phyloP scores from a whole-genome alignment of 495 filamentous ascomycete species.

The Diplogelasinospora grovesii region DNA sequence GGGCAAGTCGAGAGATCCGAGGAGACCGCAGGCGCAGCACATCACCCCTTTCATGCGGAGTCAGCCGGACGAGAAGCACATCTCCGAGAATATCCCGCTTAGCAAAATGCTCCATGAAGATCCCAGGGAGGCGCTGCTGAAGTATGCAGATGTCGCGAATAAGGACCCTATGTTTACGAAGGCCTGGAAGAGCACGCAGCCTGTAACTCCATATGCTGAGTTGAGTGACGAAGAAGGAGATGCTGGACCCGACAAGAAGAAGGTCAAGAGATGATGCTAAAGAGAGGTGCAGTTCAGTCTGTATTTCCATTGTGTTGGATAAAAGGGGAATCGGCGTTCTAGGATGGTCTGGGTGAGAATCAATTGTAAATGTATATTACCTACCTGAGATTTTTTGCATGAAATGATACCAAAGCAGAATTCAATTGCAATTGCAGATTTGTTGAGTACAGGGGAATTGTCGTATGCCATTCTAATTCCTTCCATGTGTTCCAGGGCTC shows the following conservation, averaged over 20 bases:
- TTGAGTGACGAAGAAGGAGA: constrained; percentile 85
- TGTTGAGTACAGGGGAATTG: too few relatives aligned
- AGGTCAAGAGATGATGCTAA: constrained; percentile 37
- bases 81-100: constrained; percentile 78
- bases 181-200: constrained; percentile 89
- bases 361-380: too few relatives aligned
- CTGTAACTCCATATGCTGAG: constrained; percentile 85
- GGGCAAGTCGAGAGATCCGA: constrained; percentile 71
- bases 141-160: constrained; percentile 90
- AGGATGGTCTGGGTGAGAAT: too few relatives aligned
- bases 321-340: too few relatives aligned
- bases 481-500: too few relatives aligned
- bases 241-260: constrained; percentile 62
- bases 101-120: constrained; percentile 97
- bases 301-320: too few relatives aligned
- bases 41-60: constrained; percentile 87
- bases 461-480: too few relatives aligned
- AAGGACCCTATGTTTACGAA: constrained; percentile 91
- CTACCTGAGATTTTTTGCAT: too few relatives aligned
- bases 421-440: too few relatives aligned
- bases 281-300: too few relatives aligned
- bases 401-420: too few relatives aligned
- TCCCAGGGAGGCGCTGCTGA: constrained; percentile 85
- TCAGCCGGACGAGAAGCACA: constrained; percentile 84
- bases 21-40: constrained; percentile 73